phyloP scores from a whole-genome alignment of 306 rosid genomes.

The Lathyrus sativus region DNA sequence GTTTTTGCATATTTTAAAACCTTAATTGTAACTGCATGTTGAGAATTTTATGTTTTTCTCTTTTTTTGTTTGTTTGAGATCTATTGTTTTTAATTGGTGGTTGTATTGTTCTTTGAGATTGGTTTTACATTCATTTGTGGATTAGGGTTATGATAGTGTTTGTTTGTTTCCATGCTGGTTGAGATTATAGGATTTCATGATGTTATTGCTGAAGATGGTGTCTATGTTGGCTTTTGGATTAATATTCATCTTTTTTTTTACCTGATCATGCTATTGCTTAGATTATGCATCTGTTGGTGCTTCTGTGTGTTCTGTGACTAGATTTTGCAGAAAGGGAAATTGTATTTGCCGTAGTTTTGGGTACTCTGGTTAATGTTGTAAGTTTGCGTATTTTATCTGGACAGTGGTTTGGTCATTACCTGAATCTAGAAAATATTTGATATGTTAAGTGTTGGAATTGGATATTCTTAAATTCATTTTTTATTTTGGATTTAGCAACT shows the following conservation, averaged over 20 bases:
- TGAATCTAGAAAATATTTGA: not conserved
- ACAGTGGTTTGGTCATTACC: not conserved
- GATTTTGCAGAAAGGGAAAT: not conserved
- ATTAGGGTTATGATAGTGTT: not conserved
- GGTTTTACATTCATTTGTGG: not conserved
- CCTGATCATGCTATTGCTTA: not conserved
- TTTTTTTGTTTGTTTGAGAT: not conserved
- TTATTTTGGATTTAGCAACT: not conserved
- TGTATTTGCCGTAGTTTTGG: not conserved
- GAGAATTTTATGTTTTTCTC: no score
- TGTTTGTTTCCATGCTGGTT: not conserved
- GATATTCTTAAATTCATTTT: not conserved
- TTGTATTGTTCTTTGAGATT: not conserved
- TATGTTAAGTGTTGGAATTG: not conserved
- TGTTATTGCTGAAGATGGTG: not conserved
- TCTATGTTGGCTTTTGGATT: not conserved
- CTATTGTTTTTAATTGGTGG: not conserved
- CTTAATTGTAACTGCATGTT: not conserved
- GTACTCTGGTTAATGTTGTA: no score
- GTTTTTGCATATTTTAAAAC: no score
- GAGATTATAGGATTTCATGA: no score
- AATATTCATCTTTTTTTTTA: not conserved
- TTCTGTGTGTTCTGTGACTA: not conserved
- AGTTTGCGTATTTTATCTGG: no score
- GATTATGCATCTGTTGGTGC: slow-evolving; percentile 6